Base-by-base conservation (phyloP, 2,329 filamentous ascomycete genomes). In the Boeremia lycopersici region DNA sequence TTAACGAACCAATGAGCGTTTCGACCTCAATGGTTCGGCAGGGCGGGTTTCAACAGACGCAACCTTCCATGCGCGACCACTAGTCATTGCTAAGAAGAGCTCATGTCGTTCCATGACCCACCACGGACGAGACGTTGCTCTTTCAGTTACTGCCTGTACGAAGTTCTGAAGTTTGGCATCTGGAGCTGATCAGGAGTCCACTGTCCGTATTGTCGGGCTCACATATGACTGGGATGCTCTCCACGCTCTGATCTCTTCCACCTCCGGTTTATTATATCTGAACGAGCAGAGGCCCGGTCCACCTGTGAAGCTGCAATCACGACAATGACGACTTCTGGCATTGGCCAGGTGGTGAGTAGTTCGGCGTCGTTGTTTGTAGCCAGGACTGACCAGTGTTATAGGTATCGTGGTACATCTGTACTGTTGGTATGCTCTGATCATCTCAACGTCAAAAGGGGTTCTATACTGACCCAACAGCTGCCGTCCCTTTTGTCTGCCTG, bases 401-500 rank as follows among this genome's bases (percentile, higher is more conserved):
- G 35, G 62, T 66, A 46, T 48, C 45, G 19, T 48, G 46, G 46
- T 48, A 48, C 46, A 29, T 48, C 13, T 48, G 46, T 41, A 48
- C 46, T n/a, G 36, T 48, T 19, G 39, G 38, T 41, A 41, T 28
- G 38, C 28, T n/a, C 19, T 23, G 19, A 23, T 19, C 15, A 36
- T 10, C 15, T 19, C 34, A 36, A 4, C 7, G 19, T 23, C 15
- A 19, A 3, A 11, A 10, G 15, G 10, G 15, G 13, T 19, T 12
- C 15, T 8, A 36, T 17, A 9, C 15, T 36, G 15, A 36, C 9
- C 56, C 17, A 10, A 29, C 40, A 30, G 63, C 62, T 31, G 62
- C 67, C 0, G 28, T 67, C 4, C 56, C 67, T 13, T 74, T 75
- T 23, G 58, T 74, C 2, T 52, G 49, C 7, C 57, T 68, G 26